phyloP scores from a whole-genome alignment of 768 basidiomycete genomes.

The Russula griseocarnosa region DNA sequence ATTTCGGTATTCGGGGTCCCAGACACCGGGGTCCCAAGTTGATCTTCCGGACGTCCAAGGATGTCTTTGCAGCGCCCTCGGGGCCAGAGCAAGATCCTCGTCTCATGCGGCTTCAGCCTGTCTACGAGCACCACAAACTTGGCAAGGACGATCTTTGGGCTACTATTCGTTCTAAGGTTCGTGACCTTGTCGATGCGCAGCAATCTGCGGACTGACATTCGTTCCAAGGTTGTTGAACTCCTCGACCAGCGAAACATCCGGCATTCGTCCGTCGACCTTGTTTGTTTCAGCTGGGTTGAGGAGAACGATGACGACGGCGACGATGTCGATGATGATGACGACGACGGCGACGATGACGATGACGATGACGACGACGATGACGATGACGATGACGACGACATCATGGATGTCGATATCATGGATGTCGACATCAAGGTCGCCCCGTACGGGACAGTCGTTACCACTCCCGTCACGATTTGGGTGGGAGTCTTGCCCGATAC shows the following conservation, averaged over 20 bases:
- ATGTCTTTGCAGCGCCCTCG: neutral
- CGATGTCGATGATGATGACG: too few relatives aligned
- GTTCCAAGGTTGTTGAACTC: constrained; percentile 16
- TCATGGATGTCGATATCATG: too few relatives aligned
- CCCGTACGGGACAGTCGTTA: too few relatives aligned
- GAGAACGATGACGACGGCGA: too few relatives aligned
- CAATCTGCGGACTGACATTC: constrained; percentile 5
- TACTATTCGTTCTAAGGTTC: neutral
- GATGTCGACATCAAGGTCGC: too few relatives aligned
- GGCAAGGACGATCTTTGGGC: neutral
- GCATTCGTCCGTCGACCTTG: constrained; percentile 16
- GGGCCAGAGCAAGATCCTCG: neutral
- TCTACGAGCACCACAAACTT: constrained; percentile 8
- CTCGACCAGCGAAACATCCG: constrained; percentile 10
- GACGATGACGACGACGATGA: too few relatives aligned
- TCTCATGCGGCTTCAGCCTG: neutral
- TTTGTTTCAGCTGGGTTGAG: constrained; percentile 18
- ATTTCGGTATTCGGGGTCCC: neutral
- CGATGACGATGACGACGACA: too few relatives aligned
- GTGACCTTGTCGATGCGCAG: constrained; percentile 2
- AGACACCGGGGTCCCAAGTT: neutral
- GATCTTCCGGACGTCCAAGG: constrained; percentile 3
- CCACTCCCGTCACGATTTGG: neutral
- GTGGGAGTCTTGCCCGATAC: constrained; percentile 29
- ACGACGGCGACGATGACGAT: too few relatives aligned